Evolutionary conservation across 1,284 basidiomycete genomes (phyloP).

Genomic region (Inonotus obliquus): DNA sequence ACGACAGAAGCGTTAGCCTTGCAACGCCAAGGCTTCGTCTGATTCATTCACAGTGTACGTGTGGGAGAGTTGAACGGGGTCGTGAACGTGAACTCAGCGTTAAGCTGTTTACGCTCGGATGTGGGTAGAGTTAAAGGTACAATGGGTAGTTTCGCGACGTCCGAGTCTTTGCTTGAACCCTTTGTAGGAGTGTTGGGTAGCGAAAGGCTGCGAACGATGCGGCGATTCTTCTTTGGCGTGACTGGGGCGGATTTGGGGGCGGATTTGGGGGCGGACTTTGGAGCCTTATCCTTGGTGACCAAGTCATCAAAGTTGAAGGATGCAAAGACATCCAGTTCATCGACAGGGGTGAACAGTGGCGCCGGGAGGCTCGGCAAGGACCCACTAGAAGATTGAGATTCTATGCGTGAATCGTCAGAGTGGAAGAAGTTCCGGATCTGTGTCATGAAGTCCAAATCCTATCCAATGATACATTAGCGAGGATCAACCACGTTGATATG

Average conservation of each 20-base stretch:
- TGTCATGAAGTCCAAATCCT: conserved; percentile 50
- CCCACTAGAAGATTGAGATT: conserved; percentile 21
- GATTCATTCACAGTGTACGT: conserved; percentile 2
- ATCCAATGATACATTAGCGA: conserved; percentile 22
- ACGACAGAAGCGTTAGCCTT: neutral
- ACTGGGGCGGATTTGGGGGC: conserved; percentile 7
- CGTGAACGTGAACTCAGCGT: conserved; percentile 71
- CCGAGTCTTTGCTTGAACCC: neutral
- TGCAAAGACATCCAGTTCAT: conserved; percentile 3
- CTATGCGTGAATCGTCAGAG: conserved; percentile 23
- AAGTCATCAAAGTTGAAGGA: neutral
- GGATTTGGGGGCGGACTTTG: no score
- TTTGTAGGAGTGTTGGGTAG: conserved; percentile 22
- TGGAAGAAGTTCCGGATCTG: conserved; percentile 50
- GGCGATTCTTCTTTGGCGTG: conserved; percentile 8
- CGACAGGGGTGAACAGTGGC: conserved; percentile 24
- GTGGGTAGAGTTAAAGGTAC: conserved; percentile 49
- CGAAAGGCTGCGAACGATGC: conserved; percentile 6
- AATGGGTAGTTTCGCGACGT: conserved; percentile 5
- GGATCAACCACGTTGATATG: neutral
- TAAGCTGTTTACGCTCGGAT: conserved; percentile 64
- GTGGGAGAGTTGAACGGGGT: conserved; percentile 12
- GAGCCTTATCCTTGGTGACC: conserved; percentile 12
- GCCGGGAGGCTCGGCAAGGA: conserved; percentile 11
- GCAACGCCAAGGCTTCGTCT: neutral